phyloP scores from a whole-genome alignment of 2,329 filamentous ascomycete genomes.

The Aspergillus arachidicola region DNA sequence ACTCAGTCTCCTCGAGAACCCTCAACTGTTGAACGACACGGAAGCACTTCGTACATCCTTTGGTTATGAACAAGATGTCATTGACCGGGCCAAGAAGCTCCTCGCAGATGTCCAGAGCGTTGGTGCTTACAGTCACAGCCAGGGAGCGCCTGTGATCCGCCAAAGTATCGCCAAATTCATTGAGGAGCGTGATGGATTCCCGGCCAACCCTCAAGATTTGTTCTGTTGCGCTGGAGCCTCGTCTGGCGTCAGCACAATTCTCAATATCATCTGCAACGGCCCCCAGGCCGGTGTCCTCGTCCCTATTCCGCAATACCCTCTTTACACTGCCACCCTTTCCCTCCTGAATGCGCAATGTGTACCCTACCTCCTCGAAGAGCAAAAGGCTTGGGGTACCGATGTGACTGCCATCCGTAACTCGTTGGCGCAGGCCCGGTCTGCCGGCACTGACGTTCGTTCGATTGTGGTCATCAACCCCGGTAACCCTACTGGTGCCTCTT shows the following conservation, averaged over 20 bases:
- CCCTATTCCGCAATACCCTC: slow-evolving; percentile 95
- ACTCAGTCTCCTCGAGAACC: slow-evolving; percentile 89
- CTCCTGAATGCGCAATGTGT: slow-evolving; percentile 84
- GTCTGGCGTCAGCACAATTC: slow-evolving; percentile 89
- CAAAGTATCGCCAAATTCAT: slow-evolving; percentile 92
- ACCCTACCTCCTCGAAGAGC: slow-evolving; percentile 91
- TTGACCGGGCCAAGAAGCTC: slow-evolving; percentile 79
- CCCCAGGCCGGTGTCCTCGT: slow-evolving; percentile 82
- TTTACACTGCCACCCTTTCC: slow-evolving; percentile 91
- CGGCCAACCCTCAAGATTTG: slow-evolving; percentile 76
- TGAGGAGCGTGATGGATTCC: slow-evolving; percentile 86
- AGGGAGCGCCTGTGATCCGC: slow-evolving; percentile 82
- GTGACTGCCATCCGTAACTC: slow-evolving; percentile 74
- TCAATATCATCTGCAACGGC: slow-evolving; percentile 82
- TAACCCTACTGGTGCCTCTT: slow-evolving; percentile 90
- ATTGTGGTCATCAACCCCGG: slow-evolving; percentile 98
- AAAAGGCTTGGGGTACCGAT: slow-evolving; percentile 84
- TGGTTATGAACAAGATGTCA: slow-evolving; percentile 87
- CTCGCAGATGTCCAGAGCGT: slow-evolving; percentile 85
- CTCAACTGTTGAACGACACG: slow-evolving; percentile 77
- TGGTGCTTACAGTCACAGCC: slow-evolving; percentile 93
- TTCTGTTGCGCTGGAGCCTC: slow-evolving; percentile 92
- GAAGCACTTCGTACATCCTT: slow-evolving; percentile 74
- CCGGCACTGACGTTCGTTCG: slow-evolving; percentile 84
- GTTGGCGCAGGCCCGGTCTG: slow-evolving; percentile 71